Evolutionary conservation across 1,139 yeast species (phyloP).

Genomic region (Geotrichum reessii): DNA sequence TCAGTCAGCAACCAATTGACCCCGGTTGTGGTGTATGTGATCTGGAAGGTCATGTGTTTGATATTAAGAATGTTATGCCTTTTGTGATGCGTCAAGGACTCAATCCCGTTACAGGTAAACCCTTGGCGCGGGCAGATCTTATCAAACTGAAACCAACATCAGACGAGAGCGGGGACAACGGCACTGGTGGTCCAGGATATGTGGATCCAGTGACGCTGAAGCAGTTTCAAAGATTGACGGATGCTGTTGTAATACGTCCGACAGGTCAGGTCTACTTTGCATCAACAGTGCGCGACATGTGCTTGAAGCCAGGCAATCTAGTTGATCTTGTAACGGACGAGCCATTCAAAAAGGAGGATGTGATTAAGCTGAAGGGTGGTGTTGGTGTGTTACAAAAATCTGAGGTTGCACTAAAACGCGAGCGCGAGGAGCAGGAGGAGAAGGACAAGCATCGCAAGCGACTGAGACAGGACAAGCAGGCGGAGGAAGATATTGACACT

Average conservation of each 20-base stretch:
- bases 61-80: slow-evolving; percentile 33
- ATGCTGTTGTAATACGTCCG: slow-evolving; percentile 32
- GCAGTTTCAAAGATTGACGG: slow-evolving; percentile 30
- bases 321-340: slow-evolving; percentile 35
- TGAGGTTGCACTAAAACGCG: slow-evolving; percentile 11
- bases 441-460: background rate
- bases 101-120: slow-evolving; percentile 35
- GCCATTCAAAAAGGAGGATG: slow-evolving; percentile 30
- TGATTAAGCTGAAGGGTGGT: slow-evolving; percentile 31
- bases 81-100: slow-evolving; percentile 30
- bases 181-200: slow-evolving; percentile 20
- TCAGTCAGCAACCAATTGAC: slow-evolving; percentile 35
- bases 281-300: slow-evolving; percentile 33
- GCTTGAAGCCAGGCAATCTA: slow-evolving; percentile 32
- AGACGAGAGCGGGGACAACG: slow-evolving; percentile 27
- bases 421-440: slow-evolving; percentile 11
- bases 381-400: slow-evolving; percentile 23
- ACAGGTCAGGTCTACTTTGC: slow-evolving; percentile 36
- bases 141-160: slow-evolving; percentile 29
- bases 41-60: slow-evolving; percentile 34
- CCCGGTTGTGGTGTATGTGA: slow-evolving; percentile 32
- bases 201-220: slow-evolving; percentile 37
- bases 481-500: background rate
- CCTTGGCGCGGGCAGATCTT: slow-evolving; percentile 24
- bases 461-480: slow-evolving; percentile 2